These are phyloP conservation scores for Skeletonema marinoi DNA, from an alignment of 108 stramenopile genomes.

Conservation along the genomic window DNA sequence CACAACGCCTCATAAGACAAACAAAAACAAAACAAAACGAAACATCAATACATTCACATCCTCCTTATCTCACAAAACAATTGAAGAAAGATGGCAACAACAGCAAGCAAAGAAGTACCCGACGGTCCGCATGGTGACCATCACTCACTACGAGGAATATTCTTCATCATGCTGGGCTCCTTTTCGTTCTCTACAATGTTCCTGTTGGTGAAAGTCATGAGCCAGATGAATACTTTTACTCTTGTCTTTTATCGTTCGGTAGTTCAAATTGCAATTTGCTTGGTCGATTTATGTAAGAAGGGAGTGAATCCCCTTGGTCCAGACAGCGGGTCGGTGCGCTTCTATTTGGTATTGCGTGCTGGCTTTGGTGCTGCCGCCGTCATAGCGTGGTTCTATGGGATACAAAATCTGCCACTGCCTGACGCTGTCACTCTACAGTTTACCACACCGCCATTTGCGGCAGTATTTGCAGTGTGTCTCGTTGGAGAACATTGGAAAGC, in stretches of 20 bases:
- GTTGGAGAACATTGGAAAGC: slow-evolving; percentile 38
- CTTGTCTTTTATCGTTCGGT: slow-evolving; percentile 41
- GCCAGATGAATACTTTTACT: slow-evolving; percentile 33
- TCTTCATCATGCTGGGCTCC: slow-evolving; percentile 33
- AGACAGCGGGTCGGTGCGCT: not conserved
- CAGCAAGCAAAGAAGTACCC: not conserved
- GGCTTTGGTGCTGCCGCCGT: slow-evolving; percentile 37
- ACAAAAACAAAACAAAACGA: too few relatives aligned
- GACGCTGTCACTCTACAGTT: slow-evolving; percentile 53
- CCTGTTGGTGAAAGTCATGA: slow-evolving; percentile 40
- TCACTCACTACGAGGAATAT: slow-evolving; percentile 18
- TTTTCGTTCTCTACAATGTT: slow-evolving; percentile 48
- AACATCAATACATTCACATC: too few relatives aligned
- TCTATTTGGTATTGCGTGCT: slow-evolving; percentile 23
- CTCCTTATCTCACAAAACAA: too few relatives aligned
- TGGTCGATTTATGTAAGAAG: slow-evolving; percentile 14
- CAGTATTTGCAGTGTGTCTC: slow-evolving; percentile 43
- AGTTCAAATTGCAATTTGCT: slow-evolving; percentile 33
- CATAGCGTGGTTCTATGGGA: slow-evolving; percentile 46
- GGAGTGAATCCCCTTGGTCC: slow-evolving; percentile 16
- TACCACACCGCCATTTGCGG: slow-evolving; percentile 47
- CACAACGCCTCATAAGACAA: too few relatives aligned
- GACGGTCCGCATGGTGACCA: not conserved
- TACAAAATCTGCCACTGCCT: slow-evolving; percentile 40
- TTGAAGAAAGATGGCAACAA: not conserved